A percentile compares a stretch with the other conserved stretches of the same genome.
phyloP scores from a whole-genome alignment of 1,139 yeast species.

The Candida labiduridarum region DNA sequence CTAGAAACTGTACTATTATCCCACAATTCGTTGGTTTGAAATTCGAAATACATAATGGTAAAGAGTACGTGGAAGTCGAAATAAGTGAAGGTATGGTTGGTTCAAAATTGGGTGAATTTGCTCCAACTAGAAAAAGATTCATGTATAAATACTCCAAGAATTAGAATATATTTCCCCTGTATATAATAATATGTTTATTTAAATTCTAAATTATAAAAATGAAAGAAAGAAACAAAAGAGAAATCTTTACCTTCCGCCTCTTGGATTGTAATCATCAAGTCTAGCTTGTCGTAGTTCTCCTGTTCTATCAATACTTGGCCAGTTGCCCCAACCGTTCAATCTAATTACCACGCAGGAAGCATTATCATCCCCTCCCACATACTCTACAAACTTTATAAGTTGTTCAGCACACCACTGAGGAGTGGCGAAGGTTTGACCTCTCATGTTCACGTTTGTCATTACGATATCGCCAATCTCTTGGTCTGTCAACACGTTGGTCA shows the following conservation, averaged over 20 bases:
- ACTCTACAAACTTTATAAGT: slow-evolving; percentile 79
- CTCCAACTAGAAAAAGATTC: slow-evolving; percentile 87
- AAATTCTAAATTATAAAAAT: background rate
- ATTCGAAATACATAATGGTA: slow-evolving; percentile 95
- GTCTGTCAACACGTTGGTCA: slow-evolving; percentile 76
- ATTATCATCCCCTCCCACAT: slow-evolving; percentile 91
- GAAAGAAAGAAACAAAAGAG: background rate
- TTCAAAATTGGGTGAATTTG: slow-evolving; percentile 92
- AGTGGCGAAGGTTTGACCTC: slow-evolving; percentile 71
- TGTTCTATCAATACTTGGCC: slow-evolving; percentile 84
- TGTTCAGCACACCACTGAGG: slow-evolving; percentile 89
- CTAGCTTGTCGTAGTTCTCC: slow-evolving; percentile 79
- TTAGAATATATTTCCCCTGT: slow-evolving; percentile 20
- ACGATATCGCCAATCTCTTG: slow-evolving; percentile 90
- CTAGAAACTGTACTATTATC: slow-evolving; percentile 88
- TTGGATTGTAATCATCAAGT: slow-evolving; percentile 52
- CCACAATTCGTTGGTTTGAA: slow-evolving; percentile 95
- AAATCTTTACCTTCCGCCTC: slow-evolving; percentile 23
- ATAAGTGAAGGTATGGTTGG: slow-evolving; percentile 97
- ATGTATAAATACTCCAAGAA: slow-evolving; percentile 75
- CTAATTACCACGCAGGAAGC: slow-evolving; percentile 86
- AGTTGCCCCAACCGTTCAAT: slow-evolving; percentile 88
- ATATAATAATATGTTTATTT: slow-evolving; percentile 1
- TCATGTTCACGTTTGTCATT: slow-evolving; percentile 66
- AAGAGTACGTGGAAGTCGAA: slow-evolving; percentile 86